Evolutionary conservation across 2,329 filamentous ascomycete species (phyloP), one percentile per base, ranked within the genome.

Genomic region (Pyrenophora tritici-repentis): DNA sequence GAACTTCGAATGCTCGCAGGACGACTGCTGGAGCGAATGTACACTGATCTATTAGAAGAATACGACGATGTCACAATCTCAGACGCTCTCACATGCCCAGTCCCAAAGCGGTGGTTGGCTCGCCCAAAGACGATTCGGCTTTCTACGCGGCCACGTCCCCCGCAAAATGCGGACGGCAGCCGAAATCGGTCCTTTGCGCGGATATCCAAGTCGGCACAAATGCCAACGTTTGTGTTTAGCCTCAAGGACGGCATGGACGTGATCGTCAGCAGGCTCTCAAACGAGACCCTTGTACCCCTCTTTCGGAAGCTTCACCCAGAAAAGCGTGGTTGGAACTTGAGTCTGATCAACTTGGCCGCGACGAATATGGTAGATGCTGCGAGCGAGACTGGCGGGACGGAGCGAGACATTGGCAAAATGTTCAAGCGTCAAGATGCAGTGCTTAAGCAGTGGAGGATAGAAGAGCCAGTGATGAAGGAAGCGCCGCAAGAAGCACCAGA

Each of bases 301-400:
- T 91, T 96, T 66, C 84, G 85, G 12, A 86, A 84, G 55, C 77
- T 96, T 10, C 87, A 93, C 58, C 81, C 85, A 0, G 85, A 88
- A 54, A 83, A 81, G 55, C 76, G 79, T 7, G 85, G 83, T 2
- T 96, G 90, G 88, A 89, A 93, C 59, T 73, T 97, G 14, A 89
- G 88, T 58, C 76, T 97, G 43, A 79, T 97, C 52, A 97, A 97
- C 59, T 78, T 97, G 17, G 92, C 90, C 38, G 91, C 90, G 6
- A 88, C 89, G 12, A 96, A 96, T 68, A 93, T 97, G 86, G 81
- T 66, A 6, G 75, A 78, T 54, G 71, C 73, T 3, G 78, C 75
- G 18, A 75, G 77, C 7, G 75, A 73, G 45, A 78, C 71, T 59
- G 74, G 71, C 17, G 76, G 75, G 0, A 71, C 66, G 10, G 90